A percentile compares a stretch with the other conserved stretches of the same genome.
Evolutionary conservation across 2,329 filamentous ascomycete species (phyloP).

Genomic region (Cordyceps militaris): DNA sequence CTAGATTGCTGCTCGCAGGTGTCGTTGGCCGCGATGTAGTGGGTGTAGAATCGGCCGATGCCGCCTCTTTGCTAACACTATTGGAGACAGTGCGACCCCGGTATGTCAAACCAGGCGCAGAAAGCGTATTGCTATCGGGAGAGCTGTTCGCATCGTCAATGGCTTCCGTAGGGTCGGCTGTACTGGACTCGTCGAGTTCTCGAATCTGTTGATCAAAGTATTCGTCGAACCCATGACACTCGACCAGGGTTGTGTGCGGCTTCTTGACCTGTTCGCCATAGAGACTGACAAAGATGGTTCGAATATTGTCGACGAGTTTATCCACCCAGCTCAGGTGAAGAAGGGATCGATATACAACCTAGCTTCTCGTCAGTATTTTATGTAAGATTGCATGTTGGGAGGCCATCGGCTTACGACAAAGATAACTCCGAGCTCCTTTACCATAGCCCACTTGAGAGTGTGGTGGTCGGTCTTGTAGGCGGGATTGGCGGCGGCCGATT

Average conservation of each 20-base stretch:
- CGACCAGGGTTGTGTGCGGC: constrained; percentile 67
- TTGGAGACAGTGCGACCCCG: constrained; percentile 29
- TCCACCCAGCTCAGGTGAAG: constrained; percentile 96
- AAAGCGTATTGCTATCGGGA: constrained; percentile 16
- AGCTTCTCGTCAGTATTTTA: constrained; percentile 1
- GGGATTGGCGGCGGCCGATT: constrained; percentile 56
- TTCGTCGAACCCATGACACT: constrained; percentile 75
- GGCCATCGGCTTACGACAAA: constrained; percentile 48
- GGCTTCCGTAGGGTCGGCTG: constrained; percentile 22
- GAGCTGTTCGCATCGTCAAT: constrained; percentile 19
- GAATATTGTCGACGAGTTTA: constrained; percentile 90
- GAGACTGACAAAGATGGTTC: constrained; percentile 81
- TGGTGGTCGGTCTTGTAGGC: constrained; percentile 88
- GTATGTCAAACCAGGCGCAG: constrained; percentile 34
- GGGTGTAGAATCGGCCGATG: constrained; percentile 63
- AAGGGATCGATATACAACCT: constrained; percentile 96
- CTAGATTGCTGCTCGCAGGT: constrained; percentile 53
- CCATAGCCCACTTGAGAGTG: constrained; percentile 86
- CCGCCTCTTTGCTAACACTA: constrained; percentile 27
- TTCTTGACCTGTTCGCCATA: constrained; percentile 84
- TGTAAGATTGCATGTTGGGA: constrained; percentile 14
- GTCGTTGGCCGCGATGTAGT: constrained; percentile 74
- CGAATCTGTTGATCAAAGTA: constrained; percentile 92
- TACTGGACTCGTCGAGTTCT: constrained; percentile 61
- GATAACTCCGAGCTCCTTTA: constrained; percentile 88